Conservation (phyloP, 176 grass and related monocot species). For the Raddia distichophylla region DNA sequence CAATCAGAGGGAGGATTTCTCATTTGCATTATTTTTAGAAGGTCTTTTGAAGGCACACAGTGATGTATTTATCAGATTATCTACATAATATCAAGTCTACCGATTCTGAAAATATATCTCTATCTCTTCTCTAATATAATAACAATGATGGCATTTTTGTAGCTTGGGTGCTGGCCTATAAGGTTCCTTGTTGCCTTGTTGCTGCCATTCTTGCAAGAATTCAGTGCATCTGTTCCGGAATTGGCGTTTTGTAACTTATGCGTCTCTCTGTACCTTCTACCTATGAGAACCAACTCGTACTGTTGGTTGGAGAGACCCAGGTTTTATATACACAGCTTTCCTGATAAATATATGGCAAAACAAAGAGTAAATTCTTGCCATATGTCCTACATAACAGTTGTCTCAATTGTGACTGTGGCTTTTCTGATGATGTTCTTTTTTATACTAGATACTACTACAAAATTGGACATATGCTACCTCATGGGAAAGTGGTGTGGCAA, state of each 20-base stretch:
- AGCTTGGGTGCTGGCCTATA: no score
- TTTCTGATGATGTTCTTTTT: constrained; percentile 11
- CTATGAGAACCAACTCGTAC: constrained; percentile 63
- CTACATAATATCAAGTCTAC: not conserved
- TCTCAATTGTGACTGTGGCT: not conserved
- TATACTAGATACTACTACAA: constrained; percentile 74
- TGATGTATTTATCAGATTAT: constrained; percentile 8
- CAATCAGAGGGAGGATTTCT: constrained; percentile 19
- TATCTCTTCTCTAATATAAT: not conserved
- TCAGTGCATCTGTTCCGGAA: no score
- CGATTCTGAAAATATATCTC: not conserved
- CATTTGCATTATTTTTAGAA: constrained; percentile 71
- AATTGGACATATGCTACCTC: constrained; percentile 53
- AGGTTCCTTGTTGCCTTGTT: no score
- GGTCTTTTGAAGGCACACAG: constrained; percentile 50
- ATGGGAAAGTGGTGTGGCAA: constrained; percentile 66
- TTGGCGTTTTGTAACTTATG: no score
- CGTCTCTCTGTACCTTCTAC: not conserved
- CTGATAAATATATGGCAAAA: constrained; percentile 74
- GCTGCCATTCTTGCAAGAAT: no score
- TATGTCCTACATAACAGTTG: not conserved
- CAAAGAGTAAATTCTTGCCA: constrained; percentile 55
- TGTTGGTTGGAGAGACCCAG: constrained; percentile 95
- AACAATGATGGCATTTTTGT: no score
- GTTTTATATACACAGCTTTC: constrained; percentile 88